Base-by-base conservation (phyloP, 352 stramenopile species). In the Elongisporangium undulatum region DNA sequence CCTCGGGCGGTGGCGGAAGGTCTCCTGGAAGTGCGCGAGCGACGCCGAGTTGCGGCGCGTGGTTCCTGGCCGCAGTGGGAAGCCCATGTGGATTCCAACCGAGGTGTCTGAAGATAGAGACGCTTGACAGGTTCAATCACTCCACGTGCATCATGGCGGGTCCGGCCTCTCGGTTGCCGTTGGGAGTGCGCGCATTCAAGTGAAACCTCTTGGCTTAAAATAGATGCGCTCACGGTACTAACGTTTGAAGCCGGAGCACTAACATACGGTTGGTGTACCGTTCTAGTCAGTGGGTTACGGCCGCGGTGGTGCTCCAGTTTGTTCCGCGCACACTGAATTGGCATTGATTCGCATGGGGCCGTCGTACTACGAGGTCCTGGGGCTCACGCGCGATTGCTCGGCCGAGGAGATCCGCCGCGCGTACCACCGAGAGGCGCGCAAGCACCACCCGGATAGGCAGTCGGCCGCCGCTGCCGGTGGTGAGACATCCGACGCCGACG, bases 361-460 rank as follows among this genome's bases (percentile, higher is more conserved):
- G 48, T 64, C 67, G 54, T 64, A 79, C 49, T 93, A 93, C 53
- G 68, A 87, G 39, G 71, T 75, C 58, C 75, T 93, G 22, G 62
- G 69, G n/a, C 62, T 90, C 22, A 50, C 41, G 10, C 24, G 59
- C 26, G 59, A 65, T 60, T 89, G 79, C 68, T 79, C 68, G 9
- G 15, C 51, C n/a, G 82, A 86, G 13, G 82, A 89, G 50, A 61
- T 93, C 55, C 82, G 83, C 15, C 78, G 74, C 38, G 84, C 84
- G 23, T 94, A 94, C 65, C 79, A 92, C 54, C 75, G 79, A 26
- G 77, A 75, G 3, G 80, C 75, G 3, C 73, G 81, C 4, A 68
- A 64, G 51, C 71, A 71, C 24, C 85, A 94, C 39, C 85, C 85
- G 17, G 85, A 94, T 67, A 91, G 90, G 69, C 71, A 74, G 21